phyloP scores from a whole-genome alignment of 2,329 filamentous ascomycete genomes.

The Onygena corvina region DNA sequence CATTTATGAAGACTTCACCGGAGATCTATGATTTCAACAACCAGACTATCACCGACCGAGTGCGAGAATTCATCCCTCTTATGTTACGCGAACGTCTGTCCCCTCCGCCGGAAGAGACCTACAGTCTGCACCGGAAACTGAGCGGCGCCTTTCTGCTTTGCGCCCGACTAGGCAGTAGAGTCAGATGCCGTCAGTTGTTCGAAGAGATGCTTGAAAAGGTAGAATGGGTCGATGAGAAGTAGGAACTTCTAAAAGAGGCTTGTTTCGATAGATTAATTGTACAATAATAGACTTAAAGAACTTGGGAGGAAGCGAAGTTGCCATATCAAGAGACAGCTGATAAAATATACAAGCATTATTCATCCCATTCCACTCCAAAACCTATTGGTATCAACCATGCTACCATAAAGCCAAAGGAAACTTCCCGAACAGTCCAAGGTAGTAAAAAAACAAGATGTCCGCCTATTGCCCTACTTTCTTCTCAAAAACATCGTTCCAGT shows the following conservation, averaged over 20 bases:
- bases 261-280: not conserved
- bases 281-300: not conserved
- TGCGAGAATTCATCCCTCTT: conserved; percentile 73
- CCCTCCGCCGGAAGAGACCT: conserved; percentile 94
- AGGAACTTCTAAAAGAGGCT: not conserved
- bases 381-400: too few relatives aligned
- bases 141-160: conserved; percentile 92
- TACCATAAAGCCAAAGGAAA: too few relatives aligned
- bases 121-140: conserved; percentile 85
- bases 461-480: conserved; percentile 5
- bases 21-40: conserved; percentile 82
- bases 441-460: not conserved
- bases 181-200: conserved; percentile 73
- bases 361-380: not conserved
- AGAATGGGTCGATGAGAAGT: conserved; percentile 14
- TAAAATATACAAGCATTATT: not conserved
- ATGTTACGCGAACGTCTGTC: conserved; percentile 84
- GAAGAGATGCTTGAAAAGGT: conserved; percentile 24
- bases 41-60: conserved; percentile 93
- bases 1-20: conserved; percentile 64
- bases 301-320: too few relatives aligned
- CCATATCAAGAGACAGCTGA: not conserved
- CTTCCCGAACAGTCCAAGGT: too few relatives aligned
- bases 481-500: conserved; percentile 28
- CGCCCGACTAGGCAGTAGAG: conserved; percentile 69